Evolutionary conservation across 352 stramenopile species (phyloP), one percentile per base, ranked within the genome.

Genomic region (Phytophthora pistaciae): DNA sequence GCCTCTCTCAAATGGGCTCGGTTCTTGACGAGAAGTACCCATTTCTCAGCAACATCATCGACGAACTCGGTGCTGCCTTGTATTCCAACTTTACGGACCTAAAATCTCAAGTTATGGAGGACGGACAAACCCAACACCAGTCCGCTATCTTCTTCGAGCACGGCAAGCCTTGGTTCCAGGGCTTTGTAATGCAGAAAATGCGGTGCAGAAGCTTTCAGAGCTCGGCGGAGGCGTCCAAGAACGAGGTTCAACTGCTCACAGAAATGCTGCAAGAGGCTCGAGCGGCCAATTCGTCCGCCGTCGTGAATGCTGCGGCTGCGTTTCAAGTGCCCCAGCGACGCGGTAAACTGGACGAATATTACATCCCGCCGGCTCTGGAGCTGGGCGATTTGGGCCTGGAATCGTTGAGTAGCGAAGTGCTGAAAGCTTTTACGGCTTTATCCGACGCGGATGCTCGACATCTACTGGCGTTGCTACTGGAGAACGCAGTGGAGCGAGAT

Each of bases 81-180:
- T 86, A 88, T 57, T 75, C 78, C 2, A 88, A 88, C 60, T 83
- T 82, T 10, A 21, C 46, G 10, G 66, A 77, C 27, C 46, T 88
- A 23, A 42, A 70, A 10, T 14, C 33, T n/a, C 60, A 68, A 40
- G 10, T 64, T 3, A n/a, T 52, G 14, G 48, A 63, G 1, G 54
- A 67, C 5, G 29, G 69, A 10, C 40, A 42, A 25, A n/a, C 56
- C 7, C 31, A 66, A 52, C 74, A 77, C 13, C 75, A 72, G 0
- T 84, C 80, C 11, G 66, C 81, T 25, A 57, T 83, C 10, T 83
- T 82, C 56, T 85, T 91, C n/a, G 68, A 90, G 52, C 76, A 79
- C 36, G 85, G 81, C 1, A 70, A 72, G 31, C 74, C 69, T 64
- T 88, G 81, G 81, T 88, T 85, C 25, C 77, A 85, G 10, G 77